phyloP scores from a whole-genome alignment of 345 rosid genomes.

The Anacardium occidentale region DNA sequence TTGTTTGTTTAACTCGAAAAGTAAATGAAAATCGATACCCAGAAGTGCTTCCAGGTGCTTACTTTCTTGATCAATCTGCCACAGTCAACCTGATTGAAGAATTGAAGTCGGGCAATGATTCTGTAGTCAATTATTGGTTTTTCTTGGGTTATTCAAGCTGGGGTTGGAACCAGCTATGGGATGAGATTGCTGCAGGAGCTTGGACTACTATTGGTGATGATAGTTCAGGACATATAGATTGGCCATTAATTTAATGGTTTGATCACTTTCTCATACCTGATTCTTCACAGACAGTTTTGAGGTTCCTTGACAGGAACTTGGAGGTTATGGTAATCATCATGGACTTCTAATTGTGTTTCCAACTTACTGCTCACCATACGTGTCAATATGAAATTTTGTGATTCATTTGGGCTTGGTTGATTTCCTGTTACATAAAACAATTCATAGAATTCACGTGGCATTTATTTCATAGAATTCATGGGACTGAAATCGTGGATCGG shows the following conservation, averaged over 20 bases:
- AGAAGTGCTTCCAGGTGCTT: conserved; percentile 63
- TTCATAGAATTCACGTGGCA: too few species aligned
- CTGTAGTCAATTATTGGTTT: conserved; percentile 68
- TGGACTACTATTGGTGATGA: conserved; percentile 56
- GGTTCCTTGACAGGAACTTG: not conserved
- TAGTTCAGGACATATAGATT: conserved; percentile 32
- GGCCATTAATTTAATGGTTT: conserved; percentile 46
- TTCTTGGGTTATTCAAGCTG: conserved; percentile 84
- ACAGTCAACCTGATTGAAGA: conserved; percentile 46
- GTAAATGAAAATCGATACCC: conserved; percentile 27
- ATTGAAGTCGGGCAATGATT: conserved; percentile 44
- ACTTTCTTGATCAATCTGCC: conserved; percentile 65
- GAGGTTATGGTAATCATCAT: not conserved
- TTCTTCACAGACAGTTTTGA: not conserved
- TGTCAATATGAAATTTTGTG: conserved; percentile 1
- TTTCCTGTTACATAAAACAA: too few species aligned
- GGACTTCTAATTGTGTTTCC: too few species aligned
- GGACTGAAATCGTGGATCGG: too few species aligned
- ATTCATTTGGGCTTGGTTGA: not conserved
- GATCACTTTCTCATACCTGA: not conserved
- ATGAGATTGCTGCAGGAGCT: conserved; percentile 69
- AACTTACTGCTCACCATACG: not conserved
- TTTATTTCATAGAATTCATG: too few species aligned
- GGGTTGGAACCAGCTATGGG: conserved; percentile 72
- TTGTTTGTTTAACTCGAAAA: conserved; percentile 59